Evolutionary conservation across 2,329 filamentous ascomycete genomes (phyloP).

Genomic region (Orbilia quercus): DNA sequence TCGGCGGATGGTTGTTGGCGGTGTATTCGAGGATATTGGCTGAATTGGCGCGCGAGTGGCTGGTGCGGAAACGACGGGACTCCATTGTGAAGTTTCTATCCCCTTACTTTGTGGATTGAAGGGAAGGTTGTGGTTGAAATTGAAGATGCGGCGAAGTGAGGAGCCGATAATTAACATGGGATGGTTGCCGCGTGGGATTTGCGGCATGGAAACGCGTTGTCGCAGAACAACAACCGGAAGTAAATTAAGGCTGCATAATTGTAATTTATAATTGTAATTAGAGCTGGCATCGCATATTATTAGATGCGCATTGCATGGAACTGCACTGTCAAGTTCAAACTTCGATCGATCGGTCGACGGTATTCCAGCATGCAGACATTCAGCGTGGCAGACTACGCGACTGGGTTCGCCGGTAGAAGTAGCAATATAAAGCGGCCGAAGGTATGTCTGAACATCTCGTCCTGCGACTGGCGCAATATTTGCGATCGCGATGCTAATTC

Average conservation of each 20-base stretch:
- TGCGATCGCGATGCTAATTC: neutral
- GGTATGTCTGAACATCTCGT: constrained; percentile 64
- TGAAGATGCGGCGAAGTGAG: no score
- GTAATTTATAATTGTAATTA: no score
- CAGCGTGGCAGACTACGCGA: constrained; percentile 76
- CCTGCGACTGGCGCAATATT: neutral
- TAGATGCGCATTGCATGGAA: neutral
- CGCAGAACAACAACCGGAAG: constrained; percentile 28
- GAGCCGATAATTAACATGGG: no score
- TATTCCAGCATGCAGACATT: constrained; percentile 19
- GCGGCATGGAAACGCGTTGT: constrained; percentile 37
- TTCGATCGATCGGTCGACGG: no score
- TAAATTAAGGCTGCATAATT: neutral
- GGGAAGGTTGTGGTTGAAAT: neutral
- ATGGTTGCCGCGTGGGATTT: no score
- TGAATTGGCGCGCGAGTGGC: constrained; percentile 50
- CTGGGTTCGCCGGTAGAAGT: constrained; percentile 74
- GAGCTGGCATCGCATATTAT: neutral
- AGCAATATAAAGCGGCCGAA: constrained; percentile 80
- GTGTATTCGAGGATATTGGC: constrained; percentile 53
- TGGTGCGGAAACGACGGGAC: constrained; percentile 44
- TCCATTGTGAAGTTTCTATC: constrained; percentile 34
- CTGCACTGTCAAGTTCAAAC: neutral
- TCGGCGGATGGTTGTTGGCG: constrained; percentile 51
- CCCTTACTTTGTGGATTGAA: neutral